phyloP scores from a whole-genome alignment of 2,329 filamentous ascomycete genomes.

The Alternaria triticimaculans region DNA sequence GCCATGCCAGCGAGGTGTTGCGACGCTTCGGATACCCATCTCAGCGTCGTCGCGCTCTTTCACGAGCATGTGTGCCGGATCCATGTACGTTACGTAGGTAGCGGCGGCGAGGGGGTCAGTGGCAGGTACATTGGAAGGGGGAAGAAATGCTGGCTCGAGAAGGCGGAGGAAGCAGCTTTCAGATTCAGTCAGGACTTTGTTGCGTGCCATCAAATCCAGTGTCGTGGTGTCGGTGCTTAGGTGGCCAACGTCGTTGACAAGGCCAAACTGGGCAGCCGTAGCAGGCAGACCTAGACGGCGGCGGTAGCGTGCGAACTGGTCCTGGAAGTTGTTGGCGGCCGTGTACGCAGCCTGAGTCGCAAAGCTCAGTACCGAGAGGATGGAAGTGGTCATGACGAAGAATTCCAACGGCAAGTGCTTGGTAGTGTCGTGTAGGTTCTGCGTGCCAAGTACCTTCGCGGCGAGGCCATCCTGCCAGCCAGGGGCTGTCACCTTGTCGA shows the following conservation, averaged over 20 bases:
- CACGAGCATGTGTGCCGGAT: slow-evolving; percentile 22
- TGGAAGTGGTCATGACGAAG: slow-evolving; percentile 33
- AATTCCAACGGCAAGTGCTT: slow-evolving; percentile 26
- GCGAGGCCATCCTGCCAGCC: slow-evolving; percentile 8
- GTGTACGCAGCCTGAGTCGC: slow-evolving; percentile 28
- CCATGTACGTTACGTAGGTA: slow-evolving; percentile 32
- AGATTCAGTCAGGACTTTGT: slow-evolving; percentile 4
- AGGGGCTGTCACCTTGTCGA: slow-evolving; percentile 6
- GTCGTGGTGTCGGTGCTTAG: slow-evolving; percentile 5
- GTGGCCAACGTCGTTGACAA: slow-evolving; percentile 32
- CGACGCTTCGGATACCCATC: neutral
- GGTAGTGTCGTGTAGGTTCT: slow-evolving; percentile 32
- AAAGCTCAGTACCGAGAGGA: slow-evolving; percentile 17
- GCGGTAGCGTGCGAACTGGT: slow-evolving; percentile 27
- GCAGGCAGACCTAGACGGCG: slow-evolving; percentile 20
- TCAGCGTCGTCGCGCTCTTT: neutral
- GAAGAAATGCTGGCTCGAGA: slow-evolving; percentile 20
- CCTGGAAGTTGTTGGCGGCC: slow-evolving; percentile 31
- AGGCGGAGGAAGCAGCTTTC: slow-evolving; percentile 12
- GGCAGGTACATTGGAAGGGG: slow-evolving; percentile 12
- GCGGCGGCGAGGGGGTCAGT: slow-evolving; percentile 31
- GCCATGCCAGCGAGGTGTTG: slow-evolving; percentile 21
- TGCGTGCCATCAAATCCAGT: slow-evolving; percentile 11
- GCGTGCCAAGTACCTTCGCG: slow-evolving; percentile 36
- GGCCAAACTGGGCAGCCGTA: slow-evolving; percentile 27